Percentiles rank a stretch among this genome's conserved stretches.
phyloP scores from a whole-genome alignment of 2,329 filamentous ascomycete species.

The Diaporthe batatas region DNA sequence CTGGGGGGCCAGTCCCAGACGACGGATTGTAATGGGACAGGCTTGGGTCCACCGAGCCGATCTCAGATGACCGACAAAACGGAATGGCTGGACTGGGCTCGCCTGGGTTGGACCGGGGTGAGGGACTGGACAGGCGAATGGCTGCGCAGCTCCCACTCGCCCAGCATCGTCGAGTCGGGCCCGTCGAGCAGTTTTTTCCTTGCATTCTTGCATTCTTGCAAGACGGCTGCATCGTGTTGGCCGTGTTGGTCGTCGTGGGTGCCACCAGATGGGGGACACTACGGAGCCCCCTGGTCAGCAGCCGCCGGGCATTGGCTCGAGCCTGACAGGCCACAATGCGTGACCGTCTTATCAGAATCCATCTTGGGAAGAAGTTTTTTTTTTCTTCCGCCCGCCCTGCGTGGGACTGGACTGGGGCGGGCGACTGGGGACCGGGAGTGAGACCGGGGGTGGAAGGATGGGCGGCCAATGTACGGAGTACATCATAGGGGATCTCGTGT shows the following conservation, averaged over 20 bases:
- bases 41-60: slow-evolving; percentile 32
- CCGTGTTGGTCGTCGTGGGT: background rate
- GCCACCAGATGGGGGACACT: slow-evolving; percentile 6
- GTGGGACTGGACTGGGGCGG: slow-evolving; percentile 13
- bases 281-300: slow-evolving; percentile 29
- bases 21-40: slow-evolving; percentile 28
- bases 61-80: slow-evolving; percentile 28
- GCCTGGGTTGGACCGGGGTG: slow-evolving; percentile 23
- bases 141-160: slow-evolving; percentile 34
- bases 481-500: background rate
- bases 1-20: slow-evolving; percentile 36
- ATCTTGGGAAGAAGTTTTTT: slow-evolving; percentile 35
- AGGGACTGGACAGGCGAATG: slow-evolving; percentile 28
- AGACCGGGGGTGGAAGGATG: background rate
- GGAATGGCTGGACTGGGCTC: slow-evolving; percentile 31
- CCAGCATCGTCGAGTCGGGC: slow-evolving; percentile 19
- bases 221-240: background rate
- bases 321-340: slow-evolving; percentile 21
- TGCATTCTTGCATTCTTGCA: background rate
- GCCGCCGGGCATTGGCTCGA: slow-evolving; percentile 35
- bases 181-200: background rate
- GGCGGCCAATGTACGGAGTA: slow-evolving; percentile 8
- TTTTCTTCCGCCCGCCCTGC: background rate
- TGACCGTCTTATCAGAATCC: slow-evolving; percentile 39
- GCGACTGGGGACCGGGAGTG: slow-evolving; percentile 12